A percentile compares a stretch with the other conserved stretches of the same genome.
Evolutionary conservation across 164 flowering plant species (phyloP).

Genomic region (Aristolochia contorta): DNA sequence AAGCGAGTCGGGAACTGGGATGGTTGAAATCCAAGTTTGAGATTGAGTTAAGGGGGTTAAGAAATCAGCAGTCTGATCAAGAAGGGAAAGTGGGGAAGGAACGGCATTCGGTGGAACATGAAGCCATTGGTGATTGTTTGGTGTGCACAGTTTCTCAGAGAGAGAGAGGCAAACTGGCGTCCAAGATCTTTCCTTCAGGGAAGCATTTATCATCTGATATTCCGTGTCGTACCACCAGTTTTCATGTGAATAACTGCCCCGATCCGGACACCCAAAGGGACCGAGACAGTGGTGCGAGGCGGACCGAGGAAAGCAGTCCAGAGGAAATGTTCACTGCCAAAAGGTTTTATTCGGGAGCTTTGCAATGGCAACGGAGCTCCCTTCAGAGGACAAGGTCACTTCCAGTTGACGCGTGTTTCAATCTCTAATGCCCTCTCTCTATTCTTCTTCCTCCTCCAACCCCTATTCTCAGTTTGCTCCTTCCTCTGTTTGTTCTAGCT

Average conservation of each 20-base stretch:
- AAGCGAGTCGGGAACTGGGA: constrained; percentile 59
- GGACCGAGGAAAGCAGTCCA: constrained; percentile 22
- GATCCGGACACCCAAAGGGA: constrained; percentile 14
- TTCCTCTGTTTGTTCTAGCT: too few species aligned
- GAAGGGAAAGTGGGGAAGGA: constrained; percentile 13
- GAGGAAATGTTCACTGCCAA: constrained; percentile 42
- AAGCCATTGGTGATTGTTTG: constrained; percentile 3
- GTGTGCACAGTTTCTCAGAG: constrained; percentile 7
- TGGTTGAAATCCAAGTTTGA: constrained; percentile 83
- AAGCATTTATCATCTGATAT: constrained; percentile 12
- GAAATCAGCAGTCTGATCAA: constrained; percentile 37
- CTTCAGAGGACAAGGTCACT: constrained; percentile 39
- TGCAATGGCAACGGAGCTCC: constrained; percentile 47
- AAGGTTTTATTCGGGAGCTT: constrained; percentile 34
- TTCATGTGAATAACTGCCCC: constrained; percentile 12
- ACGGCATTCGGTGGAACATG: constrained; percentile 2
- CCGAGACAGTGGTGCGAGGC: constrained; percentile 16
- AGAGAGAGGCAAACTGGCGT: constrained; percentile 11
- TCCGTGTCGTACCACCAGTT: not conserved
- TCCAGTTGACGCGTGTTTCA: constrained; percentile 18
- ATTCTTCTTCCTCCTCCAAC: too few species aligned
- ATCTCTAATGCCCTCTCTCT: too few species aligned
- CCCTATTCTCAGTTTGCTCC: too few species aligned
- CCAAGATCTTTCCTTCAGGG: constrained; percentile 13
- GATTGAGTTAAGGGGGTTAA: constrained; percentile 50